Percentiles rank a stretch among this genome's conserved stretches.
Conservation (phyloP, 2,329 filamentous ascomycete species). For the Cladophialophora carrionii region DNA sequence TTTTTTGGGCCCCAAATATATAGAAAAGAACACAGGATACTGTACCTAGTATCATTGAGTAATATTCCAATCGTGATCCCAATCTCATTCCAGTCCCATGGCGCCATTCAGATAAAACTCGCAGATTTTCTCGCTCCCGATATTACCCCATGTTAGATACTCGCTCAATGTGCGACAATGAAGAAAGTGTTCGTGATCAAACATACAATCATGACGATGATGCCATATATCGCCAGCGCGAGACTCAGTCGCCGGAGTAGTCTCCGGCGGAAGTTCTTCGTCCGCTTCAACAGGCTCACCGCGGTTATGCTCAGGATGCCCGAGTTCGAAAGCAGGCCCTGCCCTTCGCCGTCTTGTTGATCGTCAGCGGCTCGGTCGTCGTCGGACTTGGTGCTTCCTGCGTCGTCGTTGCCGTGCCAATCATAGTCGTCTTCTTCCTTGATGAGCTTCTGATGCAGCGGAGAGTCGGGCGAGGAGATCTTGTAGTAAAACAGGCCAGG, state of each 20-base stretch:
- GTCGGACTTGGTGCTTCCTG: slow-evolving; percentile 36
- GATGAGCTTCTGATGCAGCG: slow-evolving; percentile 79
- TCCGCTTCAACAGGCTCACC: slow-evolving; percentile 49
- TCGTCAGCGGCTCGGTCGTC: slow-evolving; percentile 54
- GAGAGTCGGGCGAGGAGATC: slow-evolving; percentile 86
- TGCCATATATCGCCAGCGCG: slow-evolving; percentile 77
- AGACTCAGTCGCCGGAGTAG: slow-evolving; percentile 73
- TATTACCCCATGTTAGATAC: neutral
- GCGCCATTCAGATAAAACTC: neutral
- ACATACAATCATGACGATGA: slow-evolving; percentile 87
- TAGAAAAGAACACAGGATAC: too few species aligned
- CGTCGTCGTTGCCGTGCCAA: slow-evolving; percentile 57
- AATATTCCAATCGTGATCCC: neutral
- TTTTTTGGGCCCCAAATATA: too few species aligned
- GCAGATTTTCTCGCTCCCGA: neutral
- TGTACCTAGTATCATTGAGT: too few species aligned
- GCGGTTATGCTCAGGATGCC: slow-evolving; percentile 58
- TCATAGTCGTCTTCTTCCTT: slow-evolving; percentile 84
- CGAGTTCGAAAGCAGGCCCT: slow-evolving; percentile 45
- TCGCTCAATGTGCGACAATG: slow-evolving; percentile 60
- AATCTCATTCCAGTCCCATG: neutral
- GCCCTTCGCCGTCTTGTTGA: slow-evolving; percentile 48
- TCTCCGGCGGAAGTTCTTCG: slow-evolving; percentile 65
- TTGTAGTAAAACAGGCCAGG: slow-evolving; percentile 98
- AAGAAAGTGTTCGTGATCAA: slow-evolving; percentile 85